Percentiles rank a stretch among this genome's conserved stretches.
Evolutionary conservation across 108 stramenopile genomes (phyloP).

Genomic region (Fistulifera pelliculosa): DNA sequence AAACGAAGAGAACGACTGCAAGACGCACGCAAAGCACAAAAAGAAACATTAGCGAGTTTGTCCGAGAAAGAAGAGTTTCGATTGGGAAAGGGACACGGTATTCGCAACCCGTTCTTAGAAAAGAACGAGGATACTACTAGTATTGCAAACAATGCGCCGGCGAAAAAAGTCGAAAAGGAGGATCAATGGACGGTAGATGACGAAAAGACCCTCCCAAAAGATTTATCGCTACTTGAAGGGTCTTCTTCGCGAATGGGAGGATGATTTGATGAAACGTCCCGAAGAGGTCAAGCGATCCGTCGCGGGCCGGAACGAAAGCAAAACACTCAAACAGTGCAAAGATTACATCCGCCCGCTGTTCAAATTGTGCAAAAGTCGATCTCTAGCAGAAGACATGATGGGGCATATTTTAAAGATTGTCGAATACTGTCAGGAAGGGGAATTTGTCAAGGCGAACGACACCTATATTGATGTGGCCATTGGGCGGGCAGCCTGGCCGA

Average conservation of each 20-base stretch:
- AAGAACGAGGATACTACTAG: conserved; percentile 14
- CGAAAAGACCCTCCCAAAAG: conserved; percentile 39
- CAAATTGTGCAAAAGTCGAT: conserved; percentile 49
- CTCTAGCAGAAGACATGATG: conserved; percentile 51
- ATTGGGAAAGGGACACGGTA: conserved; percentile 62
- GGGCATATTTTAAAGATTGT: conserved; percentile 78
- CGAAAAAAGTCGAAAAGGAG: conserved; percentile 1
- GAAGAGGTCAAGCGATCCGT: conserved; percentile 49
- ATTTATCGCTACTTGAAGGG: conserved; percentile 80
- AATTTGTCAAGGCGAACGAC: conserved; percentile 94
- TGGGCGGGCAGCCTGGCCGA: conserved; percentile 97
- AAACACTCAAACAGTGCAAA: conserved; percentile 91
- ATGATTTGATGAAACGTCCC: conserved; percentile 56
- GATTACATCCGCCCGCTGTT: conserved; percentile 93
- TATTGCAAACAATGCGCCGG: conserved; percentile 3
- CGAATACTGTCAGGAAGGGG: conserved; percentile 72
- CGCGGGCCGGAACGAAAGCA: conserved; percentile 80
- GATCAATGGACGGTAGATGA: conserved; percentile 10
- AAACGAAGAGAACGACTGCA: conserved; percentile 32
- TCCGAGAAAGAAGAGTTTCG: conserved; percentile 69
- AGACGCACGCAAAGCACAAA: conserved; percentile 40
- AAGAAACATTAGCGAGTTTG: conserved; percentile 28
- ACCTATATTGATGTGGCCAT: conserved; percentile 91
- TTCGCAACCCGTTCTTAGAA: conserved; percentile 74
- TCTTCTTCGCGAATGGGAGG: conserved; percentile 84